phyloP scores from a whole-genome alignment of 768 basidiomycete genomes.

The Tricholoma furcatifolium region DNA sequence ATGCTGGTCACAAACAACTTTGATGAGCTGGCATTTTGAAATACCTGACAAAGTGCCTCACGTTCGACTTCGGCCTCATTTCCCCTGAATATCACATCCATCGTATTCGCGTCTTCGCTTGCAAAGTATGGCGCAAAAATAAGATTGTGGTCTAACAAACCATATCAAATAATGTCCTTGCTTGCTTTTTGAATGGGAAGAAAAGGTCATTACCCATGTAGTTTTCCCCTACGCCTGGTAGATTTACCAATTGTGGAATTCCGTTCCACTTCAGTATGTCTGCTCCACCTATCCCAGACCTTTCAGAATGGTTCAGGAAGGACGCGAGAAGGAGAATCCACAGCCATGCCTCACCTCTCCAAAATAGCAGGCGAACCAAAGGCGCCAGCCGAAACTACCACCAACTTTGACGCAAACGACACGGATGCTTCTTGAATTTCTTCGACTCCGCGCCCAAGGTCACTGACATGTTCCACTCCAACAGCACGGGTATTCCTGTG shows the following conservation, averaged over 20 bases:
- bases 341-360: conserved; percentile 34
- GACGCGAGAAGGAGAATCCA: neutral
- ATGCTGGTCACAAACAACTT: conserved; percentile 6
- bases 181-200: neutral
- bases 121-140: conserved; percentile 39
- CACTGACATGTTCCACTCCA: conserved; percentile 52
- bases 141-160: conserved; percentile 38
- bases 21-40: neutral
- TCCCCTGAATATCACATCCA: conserved; percentile 46
- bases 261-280: conserved; percentile 44
- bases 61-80: conserved; percentile 37
- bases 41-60: conserved; percentile 22
- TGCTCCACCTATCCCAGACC: conserved; percentile 65
- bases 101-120: conserved; percentile 43
- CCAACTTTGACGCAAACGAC: conserved; percentile 40
- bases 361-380: conserved; percentile 58
- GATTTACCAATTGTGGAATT: conserved; percentile 53
- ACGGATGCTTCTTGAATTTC: conserved; percentile 17
- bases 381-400: conserved; percentile 51
- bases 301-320: conserved; percentile 11
- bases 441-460: conserved; percentile 26
- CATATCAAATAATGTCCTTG: neutral
- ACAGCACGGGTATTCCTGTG: conserved; percentile 39
- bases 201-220: conserved; percentile 42
- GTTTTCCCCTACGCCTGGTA: conserved; percentile 78